phyloP scores from a whole-genome alignment of 2,329 filamentous ascomycete species.

The Alternaria arbusti region DNA sequence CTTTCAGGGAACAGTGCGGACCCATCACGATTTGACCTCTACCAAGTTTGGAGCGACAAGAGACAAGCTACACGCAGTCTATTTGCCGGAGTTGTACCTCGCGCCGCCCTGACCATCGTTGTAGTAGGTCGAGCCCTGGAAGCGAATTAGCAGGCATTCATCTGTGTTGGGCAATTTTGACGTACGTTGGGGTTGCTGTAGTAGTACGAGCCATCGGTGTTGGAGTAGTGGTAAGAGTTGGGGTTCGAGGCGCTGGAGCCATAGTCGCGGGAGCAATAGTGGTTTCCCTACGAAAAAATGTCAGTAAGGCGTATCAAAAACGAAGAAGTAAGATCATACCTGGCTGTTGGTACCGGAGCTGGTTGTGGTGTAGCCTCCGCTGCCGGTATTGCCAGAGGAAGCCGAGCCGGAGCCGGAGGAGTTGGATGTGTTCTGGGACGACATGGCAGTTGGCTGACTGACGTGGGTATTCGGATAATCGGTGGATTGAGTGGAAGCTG shows the following conservation, averaged over 20 bases:
- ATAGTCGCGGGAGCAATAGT: slow-evolving; percentile 50
- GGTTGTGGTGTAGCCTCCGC: slow-evolving; percentile 44
- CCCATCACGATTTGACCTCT: background rate
- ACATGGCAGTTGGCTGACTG: background rate
- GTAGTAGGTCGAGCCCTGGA: slow-evolving; percentile 46
- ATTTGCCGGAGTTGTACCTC: slow-evolving; percentile 37
- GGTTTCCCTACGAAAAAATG: slow-evolving; percentile 43
- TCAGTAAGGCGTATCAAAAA: background rate
- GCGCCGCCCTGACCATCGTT: slow-evolving; percentile 44
- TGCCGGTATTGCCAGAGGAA: slow-evolving; percentile 14
- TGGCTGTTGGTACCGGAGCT: slow-evolving; percentile 52
- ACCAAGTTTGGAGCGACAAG: background rate
- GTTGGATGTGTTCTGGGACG: slow-evolving; percentile 1
- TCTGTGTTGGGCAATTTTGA: background rate
- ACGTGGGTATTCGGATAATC: background rate
- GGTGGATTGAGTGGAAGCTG: background rate
- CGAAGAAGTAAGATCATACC: background rate
- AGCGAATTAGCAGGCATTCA: background rate
- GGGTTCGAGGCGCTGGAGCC: slow-evolving; percentile 41
- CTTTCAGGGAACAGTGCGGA: background rate
- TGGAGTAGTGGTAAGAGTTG: slow-evolving; percentile 52
- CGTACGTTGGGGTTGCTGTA: slow-evolving; percentile 43
- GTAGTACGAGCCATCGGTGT: slow-evolving; percentile 43
- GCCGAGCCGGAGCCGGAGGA: slow-evolving; percentile 15
- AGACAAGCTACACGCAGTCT: background rate